Percentiles rank a stretch among this genome's conserved stretches.
phyloP scores from a whole-genome alignment of 352 stramenopile species.

The Phytophthora litchii region DNA sequence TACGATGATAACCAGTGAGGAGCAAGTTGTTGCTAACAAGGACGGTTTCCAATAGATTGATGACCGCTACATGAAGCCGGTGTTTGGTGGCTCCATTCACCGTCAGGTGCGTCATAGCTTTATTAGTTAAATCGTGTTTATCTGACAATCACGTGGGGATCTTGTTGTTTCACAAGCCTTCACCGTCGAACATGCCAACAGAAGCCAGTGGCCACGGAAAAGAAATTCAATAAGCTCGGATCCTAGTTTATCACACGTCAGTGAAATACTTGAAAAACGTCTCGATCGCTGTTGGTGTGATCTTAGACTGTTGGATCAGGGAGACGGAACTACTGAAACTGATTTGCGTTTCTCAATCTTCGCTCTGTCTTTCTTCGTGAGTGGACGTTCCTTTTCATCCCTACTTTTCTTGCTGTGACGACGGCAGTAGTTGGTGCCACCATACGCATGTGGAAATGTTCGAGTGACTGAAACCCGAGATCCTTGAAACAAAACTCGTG shows the following conservation, averaged over 20 bases:
- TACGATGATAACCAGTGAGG: too few relatives aligned
- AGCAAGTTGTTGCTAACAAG: too few relatives aligned
- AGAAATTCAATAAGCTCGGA: constrained; percentile 13
- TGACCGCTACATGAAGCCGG: constrained; percentile 69
- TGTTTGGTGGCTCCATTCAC: constrained; percentile 58
- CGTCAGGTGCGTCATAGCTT: constrained; percentile 14
- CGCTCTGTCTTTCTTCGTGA: constrained; percentile 30
- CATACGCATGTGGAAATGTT: constrained; percentile 1
- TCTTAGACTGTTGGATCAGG: constrained; percentile 20
- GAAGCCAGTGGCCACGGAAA: constrained; percentile 1
- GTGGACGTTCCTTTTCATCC: constrained; percentile 18
- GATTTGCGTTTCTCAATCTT: constrained; percentile 7
- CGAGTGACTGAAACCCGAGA: constrained; percentile 4
- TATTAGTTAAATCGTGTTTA: background rate
- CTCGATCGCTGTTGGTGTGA: background rate
- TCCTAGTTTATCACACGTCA: background rate
- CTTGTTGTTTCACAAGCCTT: background rate
- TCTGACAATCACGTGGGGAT: too few relatives aligned
- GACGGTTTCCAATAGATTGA: constrained; percentile 51
- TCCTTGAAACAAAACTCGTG: constrained; percentile 8
- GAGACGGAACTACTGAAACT: constrained; percentile 10
- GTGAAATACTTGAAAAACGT: background rate
- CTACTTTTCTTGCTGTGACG: constrained; percentile 22
- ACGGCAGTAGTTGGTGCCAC: constrained; percentile 2
- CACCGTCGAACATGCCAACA: constrained; percentile 6